phyloP scores from a whole-genome alignment of 2,329 filamentous ascomycete species.

The Trichoderma lentiforme region DNA sequence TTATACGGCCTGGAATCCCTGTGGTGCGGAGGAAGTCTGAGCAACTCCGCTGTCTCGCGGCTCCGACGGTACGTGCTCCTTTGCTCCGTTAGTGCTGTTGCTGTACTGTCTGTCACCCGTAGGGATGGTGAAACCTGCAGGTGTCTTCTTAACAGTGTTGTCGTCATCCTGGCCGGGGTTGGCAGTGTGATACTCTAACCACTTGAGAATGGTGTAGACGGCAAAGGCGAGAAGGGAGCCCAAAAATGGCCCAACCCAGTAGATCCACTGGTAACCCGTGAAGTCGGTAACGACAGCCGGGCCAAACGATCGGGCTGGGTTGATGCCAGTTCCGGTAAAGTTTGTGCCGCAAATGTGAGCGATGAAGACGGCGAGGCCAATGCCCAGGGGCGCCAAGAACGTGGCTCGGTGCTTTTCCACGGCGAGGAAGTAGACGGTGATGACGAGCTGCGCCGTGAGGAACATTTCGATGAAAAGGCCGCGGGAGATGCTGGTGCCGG shows the following conservation, averaged over 20 bases:
- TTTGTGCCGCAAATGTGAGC: conserved; percentile 44
- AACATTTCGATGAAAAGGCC: conserved; percentile 67
- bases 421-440: conserved; percentile 67
- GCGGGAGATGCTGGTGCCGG: conserved; percentile 49
- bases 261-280: conserved; percentile 50
- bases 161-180: conserved; percentile 47
- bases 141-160: background rate
- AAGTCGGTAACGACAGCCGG: conserved; percentile 45
- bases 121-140: background rate
- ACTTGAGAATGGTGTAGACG: conserved; percentile 50
- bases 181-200: conserved; percentile 49
- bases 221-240: conserved; percentile 47
- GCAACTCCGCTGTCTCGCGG: conserved; percentile 1
- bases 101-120: background rate
- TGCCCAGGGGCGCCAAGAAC: conserved; percentile 67
- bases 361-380: conserved; percentile 69
- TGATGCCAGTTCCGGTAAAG: conserved; percentile 48
- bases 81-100: background rate
- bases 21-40: background rate
- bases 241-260: conserved; percentile 52
- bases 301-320: conserved; percentile 50
- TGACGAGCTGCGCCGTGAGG: conserved; percentile 59
- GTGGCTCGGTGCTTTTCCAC: conserved; percentile 72
- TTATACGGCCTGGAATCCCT: background rate
- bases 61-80: background rate